Conservation (phyloP, 495 filamentous ascomycete species). For the Tuber borchii region DNA sequence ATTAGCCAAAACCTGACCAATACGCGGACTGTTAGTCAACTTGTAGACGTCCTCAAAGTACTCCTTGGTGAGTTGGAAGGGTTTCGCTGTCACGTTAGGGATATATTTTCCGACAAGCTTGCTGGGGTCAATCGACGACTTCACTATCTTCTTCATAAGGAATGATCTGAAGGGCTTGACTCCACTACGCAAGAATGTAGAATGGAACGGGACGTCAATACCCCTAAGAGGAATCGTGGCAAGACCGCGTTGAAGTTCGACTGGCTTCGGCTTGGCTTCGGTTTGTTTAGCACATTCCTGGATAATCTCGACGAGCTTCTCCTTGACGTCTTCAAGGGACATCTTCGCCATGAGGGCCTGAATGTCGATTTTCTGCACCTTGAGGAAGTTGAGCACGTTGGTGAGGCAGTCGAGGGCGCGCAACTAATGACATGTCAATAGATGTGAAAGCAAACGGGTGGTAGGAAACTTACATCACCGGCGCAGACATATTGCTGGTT, state of each 20-base stretch:
- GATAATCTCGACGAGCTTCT: conserved; percentile 77
- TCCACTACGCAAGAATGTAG: conserved; percentile 90
- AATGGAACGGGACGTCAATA: conserved; percentile 98
- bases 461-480: conserved; percentile 55
- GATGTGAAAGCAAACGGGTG: conserved; percentile 39
- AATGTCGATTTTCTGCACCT: conserved; percentile 92
- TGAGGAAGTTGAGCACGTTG: conserved; percentile 86
- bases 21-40: conserved; percentile 86
- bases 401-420: conserved; percentile 92
- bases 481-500: conserved; percentile 99
- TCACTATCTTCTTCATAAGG: conserved; percentile 98
- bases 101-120: conserved; percentile 98
- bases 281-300: conserved; percentile 76
- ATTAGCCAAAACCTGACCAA: conserved; percentile 82
- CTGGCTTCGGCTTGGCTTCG: conserved; percentile 74
- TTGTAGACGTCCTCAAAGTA: conserved; percentile 98
- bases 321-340: conserved; percentile 68
- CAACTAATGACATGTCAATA: conserved; percentile 48
- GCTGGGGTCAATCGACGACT: conserved; percentile 91
- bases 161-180: conserved; percentile 98
- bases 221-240: conserved; percentile 94
- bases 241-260: conserved; percentile 86
- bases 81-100: conserved; percentile 91
- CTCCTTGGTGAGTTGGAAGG: conserved; percentile 92
- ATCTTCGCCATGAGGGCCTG: conserved; percentile 79